Evolutionary conservation across 805 yeast species (phyloP).

Genomic region (Groenewaldozyma salmanticensis): DNA sequence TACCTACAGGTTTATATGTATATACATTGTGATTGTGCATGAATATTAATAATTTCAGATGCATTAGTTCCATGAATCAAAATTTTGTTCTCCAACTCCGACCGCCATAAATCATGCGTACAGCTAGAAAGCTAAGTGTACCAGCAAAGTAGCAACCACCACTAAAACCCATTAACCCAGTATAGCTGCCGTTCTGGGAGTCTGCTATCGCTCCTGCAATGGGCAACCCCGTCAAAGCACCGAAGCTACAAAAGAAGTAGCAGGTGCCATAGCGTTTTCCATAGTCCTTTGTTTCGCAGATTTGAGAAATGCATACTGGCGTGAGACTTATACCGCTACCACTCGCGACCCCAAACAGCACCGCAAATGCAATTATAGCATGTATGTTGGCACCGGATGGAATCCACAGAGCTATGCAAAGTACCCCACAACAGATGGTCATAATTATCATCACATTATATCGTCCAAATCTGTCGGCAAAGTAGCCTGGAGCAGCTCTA

Average conservation of each 20-base stretch:
- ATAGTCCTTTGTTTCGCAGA: conserved; percentile 53
- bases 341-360: conserved; percentile 45
- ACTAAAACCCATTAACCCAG: conserved; percentile 26
- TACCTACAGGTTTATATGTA: too few species aligned
- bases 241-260: conserved; percentile 37
- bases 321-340: conserved; percentile 56
- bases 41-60: too few species aligned
- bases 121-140: conserved; percentile 18
- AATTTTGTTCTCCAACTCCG: conserved; percentile 14
- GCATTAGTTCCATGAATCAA: too few species aligned
- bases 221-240: conserved; percentile 30
- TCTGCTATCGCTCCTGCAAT: conserved; percentile 25
- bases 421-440: conserved; percentile 36
- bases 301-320: conserved; percentile 60
- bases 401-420: conserved; percentile 51
- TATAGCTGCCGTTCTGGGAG: conserved; percentile 19
- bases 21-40: too few species aligned
- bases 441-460: conserved; percentile 47
- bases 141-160: conserved; percentile 24
- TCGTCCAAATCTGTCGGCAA: conserved; percentile 47
- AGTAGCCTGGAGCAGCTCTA: conserved; percentile 43
- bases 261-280: conserved; percentile 63
- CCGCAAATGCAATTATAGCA: conserved; percentile 43
- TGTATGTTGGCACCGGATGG: conserved; percentile 41
- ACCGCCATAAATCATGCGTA: conserved; percentile 21